Percentiles rank a stretch among this genome's conserved stretches.
Evolutionary conservation across 495 filamentous ascomycete species (phyloP).

Genomic region (Cudoniella acicularis): DNA sequence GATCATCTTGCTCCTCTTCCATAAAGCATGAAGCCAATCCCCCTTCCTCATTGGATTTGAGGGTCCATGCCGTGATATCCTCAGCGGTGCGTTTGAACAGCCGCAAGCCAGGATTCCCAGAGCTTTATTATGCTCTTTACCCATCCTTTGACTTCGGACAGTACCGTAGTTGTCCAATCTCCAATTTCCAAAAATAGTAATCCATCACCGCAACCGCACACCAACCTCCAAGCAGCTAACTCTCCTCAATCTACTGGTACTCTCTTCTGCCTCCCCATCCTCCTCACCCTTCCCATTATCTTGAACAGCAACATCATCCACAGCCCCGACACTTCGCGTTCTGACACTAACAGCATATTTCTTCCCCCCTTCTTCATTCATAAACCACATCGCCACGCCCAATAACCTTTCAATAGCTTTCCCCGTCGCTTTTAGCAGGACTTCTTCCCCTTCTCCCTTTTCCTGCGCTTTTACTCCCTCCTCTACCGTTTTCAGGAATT

Average conservation of each 20-base stretch:
- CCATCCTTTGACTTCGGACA: too few species aligned
- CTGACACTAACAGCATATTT: conserved; percentile 50
- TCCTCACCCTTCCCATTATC: conserved; percentile 33
- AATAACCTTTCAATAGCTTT: conserved; percentile 72
- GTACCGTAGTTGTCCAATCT: too few species aligned
- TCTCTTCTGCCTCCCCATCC: conserved; percentile 49
- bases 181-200: too few species aligned
- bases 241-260: conserved; percentile 59
- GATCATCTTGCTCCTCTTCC: too few species aligned
- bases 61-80: too few species aligned
- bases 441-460: conserved; percentile 43
- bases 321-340: conserved; percentile 62
- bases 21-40: too few species aligned
- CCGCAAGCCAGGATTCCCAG: too few species aligned
- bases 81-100: too few species aligned
- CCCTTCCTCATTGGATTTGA: too few species aligned
- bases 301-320: conserved; percentile 65
- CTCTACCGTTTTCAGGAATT: background rate
- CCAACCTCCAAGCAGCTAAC: conserved; percentile 63
- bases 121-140: too few species aligned
- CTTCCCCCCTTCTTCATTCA: conserved; percentile 54
- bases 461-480: background rate
- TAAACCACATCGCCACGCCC: conserved; percentile 59
- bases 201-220: conserved; percentile 54
- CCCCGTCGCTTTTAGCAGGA: conserved; percentile 75